Evolutionary conservation across 169 alveolate species (phyloP).

Genomic region (Neospora caninum): DNA sequence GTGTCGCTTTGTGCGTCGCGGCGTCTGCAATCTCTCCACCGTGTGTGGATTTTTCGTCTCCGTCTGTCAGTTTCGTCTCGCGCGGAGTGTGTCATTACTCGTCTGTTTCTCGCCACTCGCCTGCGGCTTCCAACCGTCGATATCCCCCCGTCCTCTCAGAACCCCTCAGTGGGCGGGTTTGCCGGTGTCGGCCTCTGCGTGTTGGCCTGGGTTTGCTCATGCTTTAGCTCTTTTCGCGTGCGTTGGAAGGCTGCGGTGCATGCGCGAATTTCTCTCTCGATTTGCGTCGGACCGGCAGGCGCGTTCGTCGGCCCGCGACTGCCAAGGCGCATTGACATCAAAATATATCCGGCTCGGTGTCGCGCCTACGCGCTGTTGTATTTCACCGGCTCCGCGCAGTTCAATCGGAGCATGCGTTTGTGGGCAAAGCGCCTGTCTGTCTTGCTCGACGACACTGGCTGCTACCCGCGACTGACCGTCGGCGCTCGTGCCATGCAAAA

Average conservation of each 20-base stretch:
- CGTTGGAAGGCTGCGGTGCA: background rate
- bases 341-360: conserved; percentile 80
- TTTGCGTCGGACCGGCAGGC: background rate
- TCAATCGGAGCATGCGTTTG: conserved; percentile 83
- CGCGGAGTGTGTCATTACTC: too few relatives aligned
- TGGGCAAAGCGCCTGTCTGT: conserved; percentile 81
- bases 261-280: background rate
- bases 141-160: too few relatives aligned
- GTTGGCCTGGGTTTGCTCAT: too few relatives aligned
- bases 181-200: too few relatives aligned
- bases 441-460: conserved; percentile 84
- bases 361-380: conserved; percentile 85
- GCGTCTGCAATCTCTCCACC: too few relatives aligned
- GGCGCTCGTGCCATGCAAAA: background rate
- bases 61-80: too few relatives aligned
- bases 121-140: too few relatives aligned
- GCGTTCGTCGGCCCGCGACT: background rate
- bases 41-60: too few relatives aligned
- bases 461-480: conserved; percentile 59
- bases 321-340: conserved; percentile 85
- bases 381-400: conserved; percentile 88
- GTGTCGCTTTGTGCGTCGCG: too few relatives aligned
- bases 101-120: too few relatives aligned
- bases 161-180: too few relatives aligned
- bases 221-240: background rate